These are phyloP conservation scores for Candida takata DNA, from an alignment of 805 yeast species.

Conservation along the genomic window DNA sequence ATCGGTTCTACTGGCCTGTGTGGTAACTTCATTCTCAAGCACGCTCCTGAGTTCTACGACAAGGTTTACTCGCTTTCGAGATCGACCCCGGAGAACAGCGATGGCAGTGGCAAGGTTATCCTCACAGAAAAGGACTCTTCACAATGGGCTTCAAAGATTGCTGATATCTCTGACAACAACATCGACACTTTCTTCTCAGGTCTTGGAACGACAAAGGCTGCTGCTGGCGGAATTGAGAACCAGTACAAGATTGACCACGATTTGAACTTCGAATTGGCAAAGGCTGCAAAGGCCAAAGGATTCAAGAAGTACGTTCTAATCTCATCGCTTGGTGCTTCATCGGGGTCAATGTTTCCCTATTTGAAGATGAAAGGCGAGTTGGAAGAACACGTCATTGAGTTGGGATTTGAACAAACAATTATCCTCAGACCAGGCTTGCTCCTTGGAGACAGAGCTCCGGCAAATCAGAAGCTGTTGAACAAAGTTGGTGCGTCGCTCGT, in stretches of 20 bases:
- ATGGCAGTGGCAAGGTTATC: constrained; percentile 20
- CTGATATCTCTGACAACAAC: constrained; percentile 21
- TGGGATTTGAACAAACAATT: constrained; percentile 64
- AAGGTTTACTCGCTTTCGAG: constrained; percentile 47
- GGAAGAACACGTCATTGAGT: constrained; percentile 56
- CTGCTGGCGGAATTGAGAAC: constrained; percentile 65
- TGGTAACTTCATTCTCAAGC: constrained; percentile 51
- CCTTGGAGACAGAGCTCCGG: constrained; percentile 50
- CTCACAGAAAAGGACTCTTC: constrained; percentile 39
- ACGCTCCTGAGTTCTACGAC: constrained; percentile 31
- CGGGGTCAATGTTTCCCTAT: constrained; percentile 54
- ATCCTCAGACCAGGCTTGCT: constrained; percentile 74
- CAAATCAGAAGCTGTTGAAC: constrained; percentile 32
- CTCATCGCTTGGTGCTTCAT: constrained; percentile 58
- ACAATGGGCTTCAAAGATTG: constrained; percentile 40
- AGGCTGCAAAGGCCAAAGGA: constrained; percentile 66
- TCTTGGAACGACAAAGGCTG: constrained; percentile 68
- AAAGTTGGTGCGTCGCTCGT: constrained; percentile 25
- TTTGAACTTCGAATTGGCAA: constrained; percentile 59
- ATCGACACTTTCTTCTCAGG: constrained; percentile 49
- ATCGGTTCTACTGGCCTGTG: constrained; percentile 79
- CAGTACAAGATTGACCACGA: constrained; percentile 73
- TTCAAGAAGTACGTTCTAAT: constrained; percentile 61
- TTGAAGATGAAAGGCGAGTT: constrained; percentile 65
- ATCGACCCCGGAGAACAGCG: constrained; percentile 22